A percentile compares a stretch with the other conserved stretches of the same genome.
phyloP scores from a whole-genome alignment of 192 early-diverging fungal genomes.

The Coemansia sp. region DNA sequence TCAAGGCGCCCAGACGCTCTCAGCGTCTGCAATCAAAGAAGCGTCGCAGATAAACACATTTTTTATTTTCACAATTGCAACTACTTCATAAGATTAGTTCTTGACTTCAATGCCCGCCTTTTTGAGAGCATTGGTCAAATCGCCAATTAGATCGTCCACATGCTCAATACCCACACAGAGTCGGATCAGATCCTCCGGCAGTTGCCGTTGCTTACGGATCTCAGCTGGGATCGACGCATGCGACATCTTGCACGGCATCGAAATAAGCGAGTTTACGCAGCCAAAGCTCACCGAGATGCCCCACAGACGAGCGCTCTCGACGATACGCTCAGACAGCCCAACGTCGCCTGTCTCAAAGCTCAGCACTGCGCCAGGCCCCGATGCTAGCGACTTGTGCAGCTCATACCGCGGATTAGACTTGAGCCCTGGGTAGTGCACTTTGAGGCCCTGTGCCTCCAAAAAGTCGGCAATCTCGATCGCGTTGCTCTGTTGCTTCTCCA shows the following conservation, averaged over 20 bases:
- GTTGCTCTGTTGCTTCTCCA: constrained; percentile 90
- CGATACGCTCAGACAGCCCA: constrained; percentile 72
- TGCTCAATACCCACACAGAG: constrained; percentile 97
- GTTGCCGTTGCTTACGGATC: constrained; percentile 77
- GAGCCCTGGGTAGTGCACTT: constrained; percentile 88
- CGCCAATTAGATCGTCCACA: constrained; percentile 83
- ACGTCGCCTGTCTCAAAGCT: constrained; percentile 92
- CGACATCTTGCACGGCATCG: constrained; percentile 98
- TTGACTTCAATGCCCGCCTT: constrained; percentile 58
- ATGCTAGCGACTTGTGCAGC: constrained; percentile 73
- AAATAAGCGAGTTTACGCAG: constrained; percentile 96
- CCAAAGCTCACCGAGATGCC: constrained; percentile 97
- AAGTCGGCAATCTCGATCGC: constrained; percentile 77
- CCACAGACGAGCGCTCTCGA: constrained; percentile 82
- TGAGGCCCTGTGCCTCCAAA: constrained; percentile 77
- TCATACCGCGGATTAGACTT: constrained; percentile 80
- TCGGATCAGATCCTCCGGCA: constrained; percentile 97
- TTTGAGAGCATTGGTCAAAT: constrained; percentile 67
- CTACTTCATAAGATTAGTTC: background rate
- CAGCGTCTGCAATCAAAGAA: no score
- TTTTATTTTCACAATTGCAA: background rate
- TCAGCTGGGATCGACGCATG: constrained; percentile 94
- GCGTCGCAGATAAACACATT: no score
- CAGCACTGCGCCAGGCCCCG: constrained; percentile 90
- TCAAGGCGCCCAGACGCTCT: no score